These are phyloP conservation scores for Leccinum disarticulatum DNA, from an alignment of 768 basidiomycete genomes.

Conservation along the genomic window DNA sequence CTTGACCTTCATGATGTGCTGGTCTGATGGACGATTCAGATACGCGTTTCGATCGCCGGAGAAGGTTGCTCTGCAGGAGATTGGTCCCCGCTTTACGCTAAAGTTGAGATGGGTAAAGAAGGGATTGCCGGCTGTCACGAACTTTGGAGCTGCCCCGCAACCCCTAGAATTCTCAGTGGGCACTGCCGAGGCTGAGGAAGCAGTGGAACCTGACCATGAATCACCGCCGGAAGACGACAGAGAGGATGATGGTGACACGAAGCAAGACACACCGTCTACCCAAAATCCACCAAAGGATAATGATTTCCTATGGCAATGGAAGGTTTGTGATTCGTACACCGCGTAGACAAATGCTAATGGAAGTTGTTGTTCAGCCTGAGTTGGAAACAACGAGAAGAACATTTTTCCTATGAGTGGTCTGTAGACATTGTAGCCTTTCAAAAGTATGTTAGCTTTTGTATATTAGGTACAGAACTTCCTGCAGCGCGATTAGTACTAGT, in stretches of 20 bases:
- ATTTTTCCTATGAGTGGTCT: conserved; percentile 70
- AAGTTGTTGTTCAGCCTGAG: conserved; percentile 62
- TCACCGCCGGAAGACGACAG: conserved; percentile 17
- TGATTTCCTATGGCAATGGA: conserved; percentile 88
- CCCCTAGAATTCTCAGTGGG: conserved; percentile 54
- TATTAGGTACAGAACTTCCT: not conserved
- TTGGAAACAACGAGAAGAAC: conserved; percentile 87
- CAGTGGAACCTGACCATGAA: conserved; percentile 15
- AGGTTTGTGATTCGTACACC: conserved; percentile 49
- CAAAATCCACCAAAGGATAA: conserved; percentile 63
- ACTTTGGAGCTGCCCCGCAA: conserved; percentile 61
- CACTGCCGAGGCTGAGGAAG: conserved; percentile 27
- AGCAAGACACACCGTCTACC: conserved; percentile 9
- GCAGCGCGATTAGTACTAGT: not conserved
- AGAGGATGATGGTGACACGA: conserved; percentile 17
- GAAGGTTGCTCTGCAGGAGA: conserved; percentile 93
- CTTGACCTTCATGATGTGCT: not conserved
- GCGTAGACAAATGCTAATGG: not conserved
- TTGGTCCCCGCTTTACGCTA: conserved; percentile 95
- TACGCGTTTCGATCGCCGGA: conserved; percentile 92
- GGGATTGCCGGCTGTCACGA: conserved; percentile 79
- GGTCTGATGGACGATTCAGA: conserved; percentile 38
- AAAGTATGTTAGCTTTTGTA: not conserved
- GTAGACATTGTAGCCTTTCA: not conserved
- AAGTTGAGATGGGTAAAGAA: conserved; percentile 89